Base-by-base conservation (phyloP, 164 flowering plant species). In the Vitis vinifera region DNA sequence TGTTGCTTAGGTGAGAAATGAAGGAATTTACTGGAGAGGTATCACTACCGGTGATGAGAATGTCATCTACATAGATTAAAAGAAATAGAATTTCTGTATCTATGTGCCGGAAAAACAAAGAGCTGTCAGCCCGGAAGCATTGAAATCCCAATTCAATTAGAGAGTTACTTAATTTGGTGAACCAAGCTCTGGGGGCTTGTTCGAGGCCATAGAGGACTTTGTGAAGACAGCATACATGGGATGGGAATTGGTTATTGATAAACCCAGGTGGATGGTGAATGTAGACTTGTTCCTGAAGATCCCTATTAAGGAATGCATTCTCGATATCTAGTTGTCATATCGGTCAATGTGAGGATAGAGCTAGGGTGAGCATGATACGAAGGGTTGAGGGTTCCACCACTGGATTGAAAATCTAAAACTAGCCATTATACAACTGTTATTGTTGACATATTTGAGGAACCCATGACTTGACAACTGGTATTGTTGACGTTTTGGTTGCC, bases 141-240 rank as follows among this genome's bases (percentile, higher is more conserved):
- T 1, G 10, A 19, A 57, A 57, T 13, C 60, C 60, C 9, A 57
- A 57, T 8, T 8, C 9, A 14, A 57, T 14, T 13, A 57, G n/a
- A 57, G 27, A 51, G 55, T 13, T 13, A 51, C 14, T 51, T 17
- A 65, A 19, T 19, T 23, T 16, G 8, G 23, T 49, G 13, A 63
- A 63, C 73, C 73, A 71, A 12, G 68, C 73, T 9, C 73, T 0
- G 7, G 62, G 73, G 9, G 68, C 61, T 50, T 71, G 68, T 64
- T 71, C 57, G 9, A 63, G 55, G 9, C 74, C 74, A 13, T 71
- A 71, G 10, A 71, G n/a, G 8, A 66, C 62, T 13, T 62, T 51
- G 10, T 60, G 16, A 4, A 69, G 30, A 5, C n/a, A 10, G 19
- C 59, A 69, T 1, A 60, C 72, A 29, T 67, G 50, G 17, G 29